Base-by-base conservation (phyloP, 192 early-diverging fungal species). In the Chytriomyces hyalinus region DNA sequence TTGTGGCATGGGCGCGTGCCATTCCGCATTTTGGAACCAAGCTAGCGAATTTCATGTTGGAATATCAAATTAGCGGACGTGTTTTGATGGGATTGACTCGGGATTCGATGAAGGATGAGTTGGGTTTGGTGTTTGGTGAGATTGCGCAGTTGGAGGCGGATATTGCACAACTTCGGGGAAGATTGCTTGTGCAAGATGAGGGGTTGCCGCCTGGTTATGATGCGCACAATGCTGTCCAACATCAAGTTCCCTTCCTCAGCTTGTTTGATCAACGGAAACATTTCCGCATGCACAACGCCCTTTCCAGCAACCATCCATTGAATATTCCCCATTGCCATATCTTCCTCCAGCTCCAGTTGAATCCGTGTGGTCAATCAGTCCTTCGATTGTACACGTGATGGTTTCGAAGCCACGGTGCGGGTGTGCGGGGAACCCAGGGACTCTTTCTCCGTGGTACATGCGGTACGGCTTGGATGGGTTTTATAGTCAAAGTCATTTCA, bases 241-340 rank as follows among this genome's bases (percentile, higher is more conserved):
- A 26, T 59, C 15, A 59, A 3, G 20, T 20, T 20, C 57, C 57
- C 20, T 59, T 59, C 15, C 20, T 20, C 20, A 1, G 15, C 57
- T n/a, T n/a, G 15, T 59, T 15, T 20, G 15, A 59, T 15, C 57
- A 59, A 59, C 13, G 15, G 20, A 59, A 59, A 5, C 13, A 59
- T n/a, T 5, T n/a, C 67, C 11, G 15, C 82, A 61, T 92, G 91
- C 11, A 92, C 78, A 65, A 92, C 87, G 9, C 91, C 91, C 51
- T 83, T 79, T 1, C 91, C 91, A 11, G 90, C 89, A 11, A 89
- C 92, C 86, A 90, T 91, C 91, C 90, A 92, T 76, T 90, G 88
- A 10, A 89, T 36, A 71, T 84, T 26, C 85, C 36, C 85, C 85
- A n/a, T 81, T 74, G 47, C 67, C 69, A 53, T 84, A 83, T 0